Evolutionary conservation across 179 eudicot genomes (phyloP), one percentile per base, ranked within the genome.

Genomic region (Nepenthes alata): DNA sequence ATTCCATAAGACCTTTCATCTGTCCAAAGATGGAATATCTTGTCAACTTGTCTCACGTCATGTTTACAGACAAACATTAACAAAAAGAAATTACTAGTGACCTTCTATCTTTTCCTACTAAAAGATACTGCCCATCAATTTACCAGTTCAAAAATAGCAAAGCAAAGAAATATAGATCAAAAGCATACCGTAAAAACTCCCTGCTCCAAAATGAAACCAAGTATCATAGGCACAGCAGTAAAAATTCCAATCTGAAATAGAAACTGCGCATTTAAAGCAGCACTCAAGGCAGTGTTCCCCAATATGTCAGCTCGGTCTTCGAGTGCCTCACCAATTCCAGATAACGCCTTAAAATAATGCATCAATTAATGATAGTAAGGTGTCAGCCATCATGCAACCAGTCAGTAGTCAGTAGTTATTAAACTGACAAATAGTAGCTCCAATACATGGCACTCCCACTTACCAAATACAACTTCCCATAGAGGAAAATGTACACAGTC

Each of bases 401-500:
- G 34, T 45, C 15, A 39, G 1, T 15, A 47, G 49, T 16, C 9
- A 47, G 45, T 4, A 41, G 8, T 41, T 41, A 4, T 41, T 4
- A 41, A 4, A 41, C 8, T 41, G 45, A 7, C 45, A 41, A 4
- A 41, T 7, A 7, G 14, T 49, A 55, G 11, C 36, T 55, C 36
- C 58, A 58, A 57, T 41, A 12, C n/a, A 25, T 25, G 25, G 25
- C 25, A 25, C 25, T 25, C 69, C 11, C 50, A 65, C 94, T 56
- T 81, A 94, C 99, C 88, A 94, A 76, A 75, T 94, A 94, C 59
- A 85, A 66, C 82, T 80, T 94, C 70, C 99, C 97, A 58, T 94
- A 94, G 47, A 94, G 97, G 70, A 94, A 94, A 35, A 85, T 64
- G 69, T 87, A 94, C 47, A 94, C 86, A 58, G 91, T 85, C 75